Base-by-base conservation (phyloP, 1,139 yeast species). In the Pichia sp. region DNA sequence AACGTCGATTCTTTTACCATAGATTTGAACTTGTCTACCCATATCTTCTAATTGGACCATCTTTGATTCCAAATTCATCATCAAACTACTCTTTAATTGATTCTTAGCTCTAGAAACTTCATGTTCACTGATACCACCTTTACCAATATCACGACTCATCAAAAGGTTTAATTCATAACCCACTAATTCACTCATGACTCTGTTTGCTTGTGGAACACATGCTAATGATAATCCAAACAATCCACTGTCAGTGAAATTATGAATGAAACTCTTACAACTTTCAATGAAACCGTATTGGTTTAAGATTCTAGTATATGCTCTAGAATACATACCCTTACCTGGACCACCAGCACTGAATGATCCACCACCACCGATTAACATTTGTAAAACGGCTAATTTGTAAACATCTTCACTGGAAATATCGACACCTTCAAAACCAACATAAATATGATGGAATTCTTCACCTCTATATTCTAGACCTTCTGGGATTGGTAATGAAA, bases 321-420 rank as follows among this genome's bases (percentile, higher is more conserved):
- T 76, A 2, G 97, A 88, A 66, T 90, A 94, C 98, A 93, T 91
- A 6, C 99, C 99, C 68, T 93, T 93, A 47, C 99, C 99, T n/a
- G 99, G 99, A 0, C 99, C 99, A 55, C 99, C 99, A 11, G 99
- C 98, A 21, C 95, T 85, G 63, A 93, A 93, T 1, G 98, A 90
- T 8, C 97, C 95, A 44, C 99, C 99, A 34, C 98, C 98, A 36
- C 99, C 99, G n/a, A 93, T 72, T 28, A 93, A 72, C 52, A 93
- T 90, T 63, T 93, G 99, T 48, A 93, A 75, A 1, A 93, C 84
- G 1, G 98, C 97, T 41, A 90, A 72, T 0, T 96, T 95, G 60
- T 93, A 93, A 38, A 91, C 82, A 58, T 93, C 98, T 18, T 89
- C 91, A 61, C 86, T 83, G 46, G 82, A 77, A 39, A 91, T 82